Conservation (phyloP, 306 rosid genomes). For the Begonia loranthoides region DNA sequence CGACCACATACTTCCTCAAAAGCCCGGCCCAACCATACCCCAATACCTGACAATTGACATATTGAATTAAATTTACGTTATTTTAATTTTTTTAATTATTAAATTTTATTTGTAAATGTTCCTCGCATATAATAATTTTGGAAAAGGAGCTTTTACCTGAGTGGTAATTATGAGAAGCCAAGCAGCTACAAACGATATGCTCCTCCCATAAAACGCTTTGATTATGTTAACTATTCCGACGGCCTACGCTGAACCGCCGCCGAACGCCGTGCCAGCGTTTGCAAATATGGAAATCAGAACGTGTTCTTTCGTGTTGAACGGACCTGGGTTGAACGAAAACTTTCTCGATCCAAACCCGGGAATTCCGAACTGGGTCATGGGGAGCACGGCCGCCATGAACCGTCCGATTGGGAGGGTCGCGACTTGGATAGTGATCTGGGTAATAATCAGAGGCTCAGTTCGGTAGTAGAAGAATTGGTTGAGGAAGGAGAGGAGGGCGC, state of each 20-base stretch:
- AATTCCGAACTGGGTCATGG: slow-evolving; percentile 22
- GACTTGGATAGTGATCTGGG: slow-evolving; percentile 48
- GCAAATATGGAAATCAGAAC: slow-evolving; percentile 71
- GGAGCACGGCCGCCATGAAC: slow-evolving; percentile 49
- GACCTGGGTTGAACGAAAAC: slow-evolving; percentile 60
- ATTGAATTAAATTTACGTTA: too few relatives aligned
- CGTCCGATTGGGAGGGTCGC: slow-evolving; percentile 56
- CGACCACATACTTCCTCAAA: slow-evolving; percentile 51
- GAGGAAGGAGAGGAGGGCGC: slow-evolving; percentile 54
- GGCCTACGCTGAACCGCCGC: slow-evolving; percentile 50
- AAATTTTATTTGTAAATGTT: too few relatives aligned
- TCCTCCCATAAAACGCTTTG: slow-evolving; percentile 44
- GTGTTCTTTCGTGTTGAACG: slow-evolving; percentile 80
- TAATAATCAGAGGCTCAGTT: slow-evolving; percentile 44
- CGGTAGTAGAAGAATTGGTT: slow-evolving; percentile 77
- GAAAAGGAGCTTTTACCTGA: slow-evolving; percentile 21
- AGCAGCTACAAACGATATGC: slow-evolving; percentile 33
- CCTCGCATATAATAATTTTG: too few relatives aligned
- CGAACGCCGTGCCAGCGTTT: slow-evolving; percentile 57
- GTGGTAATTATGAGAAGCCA: slow-evolving; percentile 72
- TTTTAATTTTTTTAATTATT: too few relatives aligned
- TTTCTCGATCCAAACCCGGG: slow-evolving; percentile 26
- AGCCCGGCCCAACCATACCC: slow-evolving; percentile 65
- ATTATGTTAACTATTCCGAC: slow-evolving; percentile 44
- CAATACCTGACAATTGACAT: too few relatives aligned